These are phyloP conservation scores for Aurifilum marmelostoma DNA, from an alignment of 2,329 filamentous ascomycete genomes.

Conservation along the genomic window DNA sequence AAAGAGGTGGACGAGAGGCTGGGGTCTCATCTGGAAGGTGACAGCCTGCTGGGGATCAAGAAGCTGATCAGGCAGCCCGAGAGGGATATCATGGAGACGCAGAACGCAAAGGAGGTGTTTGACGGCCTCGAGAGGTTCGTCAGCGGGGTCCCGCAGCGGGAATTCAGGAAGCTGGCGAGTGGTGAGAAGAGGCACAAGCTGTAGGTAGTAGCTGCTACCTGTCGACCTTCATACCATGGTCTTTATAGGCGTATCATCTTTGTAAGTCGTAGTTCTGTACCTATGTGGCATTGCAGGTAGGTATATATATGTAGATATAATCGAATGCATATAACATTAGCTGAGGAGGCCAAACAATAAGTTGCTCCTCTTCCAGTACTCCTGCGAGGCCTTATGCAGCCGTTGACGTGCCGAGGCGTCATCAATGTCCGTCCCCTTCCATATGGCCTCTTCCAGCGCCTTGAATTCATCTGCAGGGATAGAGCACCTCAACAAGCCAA, in stretches of 20 bases:
- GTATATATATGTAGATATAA: neutral
- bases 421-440: slow-evolving; percentile 51
- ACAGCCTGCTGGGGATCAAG: slow-evolving; percentile 84
- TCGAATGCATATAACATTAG: slow-evolving; percentile 34
- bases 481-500: slow-evolving; percentile 50
- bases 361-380: slow-evolving; percentile 83
- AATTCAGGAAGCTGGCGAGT: slow-evolving; percentile 82
- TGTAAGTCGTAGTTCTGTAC: slow-evolving; percentile 18
- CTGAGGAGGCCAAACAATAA: slow-evolving; percentile 79
- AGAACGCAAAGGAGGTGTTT: slow-evolving; percentile 85
- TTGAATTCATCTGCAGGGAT: slow-evolving; percentile 40
- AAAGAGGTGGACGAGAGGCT: slow-evolving; percentile 80
- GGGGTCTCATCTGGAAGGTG: slow-evolving; percentile 77
- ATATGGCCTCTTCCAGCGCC: slow-evolving; percentile 50
- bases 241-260: slow-evolving; percentile 13
- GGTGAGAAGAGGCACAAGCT: slow-evolving; percentile 96
- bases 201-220: slow-evolving; percentile 43
- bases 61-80: slow-evolving; percentile 76
- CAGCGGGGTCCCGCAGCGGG: slow-evolving; percentile 79
- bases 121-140: slow-evolving; percentile 81
- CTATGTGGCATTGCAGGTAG: slow-evolving; percentile 15
- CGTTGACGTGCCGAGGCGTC: slow-evolving; percentile 53
- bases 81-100: slow-evolving; percentile 70
- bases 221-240: neutral
- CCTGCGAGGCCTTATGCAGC: slow-evolving; percentile 65